Conservation (phyloP, 2,329 filamentous ascomycete species). For the Stromatinia cepivora region DNA sequence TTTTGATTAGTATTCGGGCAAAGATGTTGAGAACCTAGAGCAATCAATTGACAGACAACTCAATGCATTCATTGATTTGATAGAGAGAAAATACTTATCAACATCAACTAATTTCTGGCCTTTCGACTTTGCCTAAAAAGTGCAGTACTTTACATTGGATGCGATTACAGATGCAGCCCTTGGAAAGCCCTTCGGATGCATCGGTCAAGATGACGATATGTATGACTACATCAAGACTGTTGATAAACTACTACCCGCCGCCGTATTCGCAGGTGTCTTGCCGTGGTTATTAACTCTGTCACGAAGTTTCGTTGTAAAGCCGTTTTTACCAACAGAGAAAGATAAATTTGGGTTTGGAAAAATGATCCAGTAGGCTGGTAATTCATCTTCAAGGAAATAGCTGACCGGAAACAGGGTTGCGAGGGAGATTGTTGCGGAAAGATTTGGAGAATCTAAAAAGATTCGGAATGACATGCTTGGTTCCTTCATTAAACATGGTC, state of each 20-base stretch:
- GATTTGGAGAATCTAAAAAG: slow-evolving; percentile 48
- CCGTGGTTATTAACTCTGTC: slow-evolving; percentile 47
- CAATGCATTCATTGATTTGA: slow-evolving; percentile 23
- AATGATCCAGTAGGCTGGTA: slow-evolving; percentile 46
- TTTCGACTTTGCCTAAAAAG: slow-evolving; percentile 53
- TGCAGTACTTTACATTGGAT: slow-evolving; percentile 56
- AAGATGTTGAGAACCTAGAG: slow-evolving; percentile 53
- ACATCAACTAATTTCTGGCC: slow-evolving; percentile 41
- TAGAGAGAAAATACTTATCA: slow-evolving; percentile 41
- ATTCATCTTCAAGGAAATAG: too few relatives aligned
- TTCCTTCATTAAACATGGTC: slow-evolving; percentile 44
- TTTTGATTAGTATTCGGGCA: slow-evolving; percentile 48
- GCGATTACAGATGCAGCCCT: slow-evolving; percentile 56
- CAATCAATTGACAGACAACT: slow-evolving; percentile 48
- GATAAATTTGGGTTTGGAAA: slow-evolving; percentile 45
- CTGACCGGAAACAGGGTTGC: slow-evolving; percentile 39
- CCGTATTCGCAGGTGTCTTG: slow-evolving; percentile 48
- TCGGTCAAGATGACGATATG: slow-evolving; percentile 50
- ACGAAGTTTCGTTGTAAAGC: slow-evolving; percentile 45
- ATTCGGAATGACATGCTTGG: slow-evolving; percentile 54
- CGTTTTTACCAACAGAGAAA: slow-evolving; percentile 46
- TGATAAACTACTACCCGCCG: slow-evolving; percentile 45
- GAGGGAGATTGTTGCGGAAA: slow-evolving; percentile 47
- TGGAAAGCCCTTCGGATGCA: slow-evolving; percentile 51
- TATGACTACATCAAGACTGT: slow-evolving; percentile 51